Base-by-base conservation (phyloP, 371 early-diverging fungal genomes). In the Fennellomyces sp. region DNA sequence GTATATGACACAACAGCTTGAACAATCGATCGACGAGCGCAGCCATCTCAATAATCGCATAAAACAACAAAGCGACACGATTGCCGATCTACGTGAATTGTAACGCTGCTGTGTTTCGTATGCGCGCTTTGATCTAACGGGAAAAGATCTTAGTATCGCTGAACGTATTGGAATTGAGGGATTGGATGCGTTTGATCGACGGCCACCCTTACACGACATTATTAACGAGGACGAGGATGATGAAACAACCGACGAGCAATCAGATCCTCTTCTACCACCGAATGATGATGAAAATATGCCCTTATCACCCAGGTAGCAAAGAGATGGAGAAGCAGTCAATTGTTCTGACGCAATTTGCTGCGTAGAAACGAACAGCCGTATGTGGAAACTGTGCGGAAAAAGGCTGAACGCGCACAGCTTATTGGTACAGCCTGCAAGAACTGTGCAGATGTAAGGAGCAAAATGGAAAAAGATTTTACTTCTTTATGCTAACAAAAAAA, bases 391-490 rank as follows among this genome's bases (percentile, higher is more conserved):
- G 50, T 49, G 11, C 28, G 50, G 17, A 49, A 49, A 29, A 49
- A 49, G 25, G 50, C 26, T 15, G 50, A 49, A 49, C 26, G 50
- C 26, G 25, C 17, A 49, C 26, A 49, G 25, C 50, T 49, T 29
- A 26, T 13, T 2, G 50, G 50, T 3, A 28, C 50, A 25, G 17
- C 50, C 8, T 49, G 50, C 29, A 49, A 49, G 29, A 28, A 29
- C 50, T 49, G 50, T 28, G 13, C 29, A 2, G 17, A 49, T 26
- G 50, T 49, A 49, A 49, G 27, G 13, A 26, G 6, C n/a, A n/a
- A n/a, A n/a, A n/a, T n/a, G n/a, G n/a, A n/a, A n/a, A n/a, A n/a
- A n/a, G n/a, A n/a, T 5, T 23, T 7, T 12, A 11, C 12, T 1
- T 48, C 13, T 23, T 26, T 26, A 48, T 13, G 29, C 17, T 2